Conservation (phyloP, 1,139 yeast species). For the Tardiomyces blankii region DNA sequence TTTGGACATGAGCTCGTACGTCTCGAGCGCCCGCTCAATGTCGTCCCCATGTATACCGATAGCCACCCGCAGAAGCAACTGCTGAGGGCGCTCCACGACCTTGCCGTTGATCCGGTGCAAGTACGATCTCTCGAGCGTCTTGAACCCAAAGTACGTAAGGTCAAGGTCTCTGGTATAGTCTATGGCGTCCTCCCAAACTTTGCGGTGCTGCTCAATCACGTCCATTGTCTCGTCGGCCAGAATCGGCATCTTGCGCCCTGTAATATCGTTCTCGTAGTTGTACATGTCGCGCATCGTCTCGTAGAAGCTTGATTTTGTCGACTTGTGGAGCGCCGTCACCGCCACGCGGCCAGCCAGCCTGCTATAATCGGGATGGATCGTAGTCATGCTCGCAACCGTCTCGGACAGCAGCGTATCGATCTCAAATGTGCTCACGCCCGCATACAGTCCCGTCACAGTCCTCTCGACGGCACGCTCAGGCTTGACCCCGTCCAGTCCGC, state of each 20-base stretch:
- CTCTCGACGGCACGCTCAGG: slow-evolving; percentile 29
- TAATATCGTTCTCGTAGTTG: slow-evolving; percentile 51
- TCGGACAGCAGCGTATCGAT: slow-evolving; percentile 75
- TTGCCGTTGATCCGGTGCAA: slow-evolving; percentile 45
- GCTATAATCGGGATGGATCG: slow-evolving; percentile 84
- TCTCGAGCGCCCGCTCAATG: slow-evolving; percentile 48
- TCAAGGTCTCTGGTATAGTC: slow-evolving; percentile 55
- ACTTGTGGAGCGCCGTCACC: slow-evolving; percentile 64
- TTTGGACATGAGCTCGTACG: slow-evolving; percentile 66
- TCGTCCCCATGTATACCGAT: slow-evolving; percentile 66
- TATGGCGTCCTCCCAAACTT: slow-evolving; percentile 51
- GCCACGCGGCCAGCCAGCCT: slow-evolving; percentile 78
- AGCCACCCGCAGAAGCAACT: slow-evolving; percentile 67
- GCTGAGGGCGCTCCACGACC: slow-evolving; percentile 73
- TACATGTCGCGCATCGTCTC: slow-evolving; percentile 54
- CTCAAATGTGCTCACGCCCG: slow-evolving; percentile 76
- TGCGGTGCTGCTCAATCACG: slow-evolving; percentile 40
- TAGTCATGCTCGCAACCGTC: slow-evolving; percentile 80
- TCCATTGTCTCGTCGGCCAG: slow-evolving; percentile 48
- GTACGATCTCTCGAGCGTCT: slow-evolving; percentile 64
- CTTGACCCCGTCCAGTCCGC: slow-evolving; percentile 43
- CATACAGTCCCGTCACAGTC: slow-evolving; percentile 64
- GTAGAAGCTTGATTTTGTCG: slow-evolving; percentile 62
- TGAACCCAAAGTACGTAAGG: slow-evolving; percentile 64
- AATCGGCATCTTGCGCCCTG: slow-evolving; percentile 54